Evolutionary conservation across 257 asterid species (phyloP).

Genomic region (Solanum sitiens): DNA sequence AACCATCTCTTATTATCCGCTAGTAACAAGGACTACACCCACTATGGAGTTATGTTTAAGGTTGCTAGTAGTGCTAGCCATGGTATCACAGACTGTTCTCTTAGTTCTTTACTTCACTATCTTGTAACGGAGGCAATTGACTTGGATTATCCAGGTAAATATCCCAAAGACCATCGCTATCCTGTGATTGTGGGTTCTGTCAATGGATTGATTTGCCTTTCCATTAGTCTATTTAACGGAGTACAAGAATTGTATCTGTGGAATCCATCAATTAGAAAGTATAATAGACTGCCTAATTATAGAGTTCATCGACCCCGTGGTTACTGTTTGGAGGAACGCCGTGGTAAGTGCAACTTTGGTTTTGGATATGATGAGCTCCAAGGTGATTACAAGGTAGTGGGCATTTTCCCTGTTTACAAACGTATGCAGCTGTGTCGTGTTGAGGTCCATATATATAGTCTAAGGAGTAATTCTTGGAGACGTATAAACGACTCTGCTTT

Average conservation of each 20-base stretch:
- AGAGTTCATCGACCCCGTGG: background rate
- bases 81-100: background rate
- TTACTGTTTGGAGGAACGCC: background rate
- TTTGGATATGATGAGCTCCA: conserved; percentile 31
- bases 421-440: background rate
- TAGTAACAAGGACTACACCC: background rate
- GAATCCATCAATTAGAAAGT: conserved; percentile 37
- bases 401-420: background rate
- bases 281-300: conserved; percentile 24
- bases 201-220: background rate
- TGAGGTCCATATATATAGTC: background rate
- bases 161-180: background rate
- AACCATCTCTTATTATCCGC: background rate
- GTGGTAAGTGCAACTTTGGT: conserved; percentile 12
- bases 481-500: background rate
- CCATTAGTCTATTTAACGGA: conserved; percentile 16
- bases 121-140: background rate
- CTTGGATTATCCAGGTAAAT: background rate
- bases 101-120: background rate
- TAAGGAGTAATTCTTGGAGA: background rate
- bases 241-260: conserved; percentile 21
- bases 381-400: conserved; percentile 31
- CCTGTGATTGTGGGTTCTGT: background rate
- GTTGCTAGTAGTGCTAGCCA: background rate
- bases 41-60: background rate